Evolutionary conservation across 179 eudicot species (phyloP), one percentile per base, ranked within the genome.

Genomic region (Vitellaria paradoxa): DNA sequence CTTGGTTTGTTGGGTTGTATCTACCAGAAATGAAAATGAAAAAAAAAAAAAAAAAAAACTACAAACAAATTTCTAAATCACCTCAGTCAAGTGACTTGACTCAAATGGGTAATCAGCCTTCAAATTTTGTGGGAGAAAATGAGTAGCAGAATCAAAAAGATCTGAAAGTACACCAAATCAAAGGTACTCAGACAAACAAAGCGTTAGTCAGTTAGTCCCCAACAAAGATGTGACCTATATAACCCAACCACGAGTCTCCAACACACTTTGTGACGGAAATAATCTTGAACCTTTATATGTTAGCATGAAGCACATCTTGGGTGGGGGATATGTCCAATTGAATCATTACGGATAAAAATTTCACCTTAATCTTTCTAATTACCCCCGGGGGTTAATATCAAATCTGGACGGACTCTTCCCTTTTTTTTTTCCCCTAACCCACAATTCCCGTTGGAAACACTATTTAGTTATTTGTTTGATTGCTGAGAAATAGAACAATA

Each of bases 51-150:
- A 14, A 6, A 15, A 52, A 24, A 24, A 50, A 70, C 21, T 70
- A 13, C 61, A 70, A 13, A 2, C 1, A 20, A 60, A 60, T 5
- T 7, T n/a, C 7, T 21, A 70, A 26, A 9, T 17, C 46, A 24
- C 26, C n/a, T 71, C 62, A 55, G 21, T 56, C 59, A 71, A 71
- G 61, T 52, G 21, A 17, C 60, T 52, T 53, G 63, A 68, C 23
- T n/a, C 50, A 66, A 15, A 70, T 23, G 57, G 73, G 37, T 70
- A 12, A 18, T 11, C 9, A 6, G 20, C 61, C 6, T 13, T 56
- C 40, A 69, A 30, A 49, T 20, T 52, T 47, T 3, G 4, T 5
- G 40, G 55, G 3, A 21, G n/a, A 10, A 20, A 13, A 49, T 3
- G 73, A 12, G 55, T 52, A 14, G 46, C 46, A 26, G 62, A 70